Evolutionary conservation across 202 grass and related monocot genomes (phyloP).

Genomic region (Saccharum hybrid): DNA sequence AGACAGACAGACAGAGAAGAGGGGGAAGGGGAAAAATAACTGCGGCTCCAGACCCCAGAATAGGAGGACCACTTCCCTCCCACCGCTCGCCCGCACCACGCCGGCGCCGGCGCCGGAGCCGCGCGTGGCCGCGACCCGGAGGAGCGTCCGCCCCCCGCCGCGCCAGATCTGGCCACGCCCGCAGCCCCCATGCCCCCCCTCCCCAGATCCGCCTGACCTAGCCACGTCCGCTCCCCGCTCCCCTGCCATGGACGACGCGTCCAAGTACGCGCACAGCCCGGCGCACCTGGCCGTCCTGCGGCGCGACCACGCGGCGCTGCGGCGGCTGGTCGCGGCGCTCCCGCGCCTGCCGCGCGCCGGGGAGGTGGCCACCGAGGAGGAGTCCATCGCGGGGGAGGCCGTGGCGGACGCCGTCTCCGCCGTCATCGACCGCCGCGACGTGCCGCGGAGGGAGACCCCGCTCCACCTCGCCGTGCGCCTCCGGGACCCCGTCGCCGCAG

Average conservation of each 20-base stretch:
- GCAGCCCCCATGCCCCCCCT: neutral
- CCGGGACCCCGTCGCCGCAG: slow-evolving; percentile 74
- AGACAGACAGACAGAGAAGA: neutral
- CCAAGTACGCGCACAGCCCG: slow-evolving; percentile 84
- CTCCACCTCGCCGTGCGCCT: slow-evolving; percentile 92
- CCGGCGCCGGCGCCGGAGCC: slow-evolving; percentile 27
- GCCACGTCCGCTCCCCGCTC: neutral
- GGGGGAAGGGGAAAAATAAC: neutral
- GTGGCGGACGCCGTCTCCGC: slow-evolving; percentile 70
- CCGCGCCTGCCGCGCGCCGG: slow-evolving; percentile 75
- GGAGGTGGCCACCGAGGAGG: slow-evolving; percentile 68
- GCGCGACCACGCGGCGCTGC: slow-evolving; percentile 65
- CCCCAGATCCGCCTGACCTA: slow-evolving; percentile 44
- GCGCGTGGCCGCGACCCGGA: no score
- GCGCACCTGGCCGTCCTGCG: slow-evolving; percentile 78
- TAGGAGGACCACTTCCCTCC: slow-evolving; percentile 36
- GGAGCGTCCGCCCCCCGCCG: neutral
- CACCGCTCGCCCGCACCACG: neutral
- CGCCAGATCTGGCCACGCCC: slow-evolving; percentile 26
- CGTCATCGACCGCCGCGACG: slow-evolving; percentile 82
- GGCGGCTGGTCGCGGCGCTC: slow-evolving; percentile 52
- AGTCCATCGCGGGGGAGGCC: slow-evolving; percentile 73
- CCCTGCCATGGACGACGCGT: slow-evolving; percentile 71
- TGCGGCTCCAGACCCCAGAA: slow-evolving; percentile 25
- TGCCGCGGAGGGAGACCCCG: slow-evolving; percentile 82